Percentiles rank a stretch among this genome's conserved stretches.
Evolutionary conservation across 2,329 filamentous ascomycete species (phyloP).

Genomic region (Sarocladiaceae sp.): DNA sequence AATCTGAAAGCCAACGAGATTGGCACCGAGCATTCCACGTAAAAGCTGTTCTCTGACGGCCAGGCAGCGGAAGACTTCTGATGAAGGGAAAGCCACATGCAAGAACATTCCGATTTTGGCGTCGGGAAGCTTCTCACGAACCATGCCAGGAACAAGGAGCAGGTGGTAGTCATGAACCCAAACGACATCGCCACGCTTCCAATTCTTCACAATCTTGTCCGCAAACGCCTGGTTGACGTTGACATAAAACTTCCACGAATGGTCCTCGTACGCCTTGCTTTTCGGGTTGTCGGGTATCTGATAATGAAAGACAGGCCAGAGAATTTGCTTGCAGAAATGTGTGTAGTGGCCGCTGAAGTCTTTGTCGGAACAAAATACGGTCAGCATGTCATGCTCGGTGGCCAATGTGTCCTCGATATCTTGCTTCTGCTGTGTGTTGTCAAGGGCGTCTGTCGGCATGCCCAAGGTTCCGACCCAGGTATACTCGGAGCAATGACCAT

Average conservation of each 20-base stretch:
- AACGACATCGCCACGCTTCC: conserved; percentile 87
- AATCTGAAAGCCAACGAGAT: conserved; percentile 89
- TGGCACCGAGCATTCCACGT: conserved; percentile 87
- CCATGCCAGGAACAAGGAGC: conserved; percentile 79
- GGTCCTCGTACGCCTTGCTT: conserved; percentile 96
- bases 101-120: conserved; percentile 96
- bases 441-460: conserved; percentile 84
- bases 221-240: conserved; percentile 91
- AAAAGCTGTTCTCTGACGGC: conserved; percentile 81
- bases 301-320: conserved; percentile 98
- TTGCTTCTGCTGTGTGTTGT: conserved; percentile 65
- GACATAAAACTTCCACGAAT: conserved; percentile 93
- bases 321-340: conserved; percentile 94
- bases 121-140: conserved; percentile 83
- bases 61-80: conserved; percentile 89
- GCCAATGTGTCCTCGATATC: conserved; percentile 79
- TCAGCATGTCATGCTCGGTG: conserved; percentile 73
- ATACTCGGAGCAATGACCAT: conserved; percentile 64
- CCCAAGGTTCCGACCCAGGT: conserved; percentile 91
- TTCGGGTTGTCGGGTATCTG: conserved; percentile 97
- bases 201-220: conserved; percentile 81
- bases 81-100: conserved; percentile 91
- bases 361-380: conserved; percentile 81
- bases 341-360: conserved; percentile 93
- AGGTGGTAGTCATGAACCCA: conserved; percentile 97